Percentiles rank a stretch among this genome's conserved stretches.
Conservation (phyloP, 176 grass and related monocot species). For the Bolboschoenus planiculmis region DNA sequence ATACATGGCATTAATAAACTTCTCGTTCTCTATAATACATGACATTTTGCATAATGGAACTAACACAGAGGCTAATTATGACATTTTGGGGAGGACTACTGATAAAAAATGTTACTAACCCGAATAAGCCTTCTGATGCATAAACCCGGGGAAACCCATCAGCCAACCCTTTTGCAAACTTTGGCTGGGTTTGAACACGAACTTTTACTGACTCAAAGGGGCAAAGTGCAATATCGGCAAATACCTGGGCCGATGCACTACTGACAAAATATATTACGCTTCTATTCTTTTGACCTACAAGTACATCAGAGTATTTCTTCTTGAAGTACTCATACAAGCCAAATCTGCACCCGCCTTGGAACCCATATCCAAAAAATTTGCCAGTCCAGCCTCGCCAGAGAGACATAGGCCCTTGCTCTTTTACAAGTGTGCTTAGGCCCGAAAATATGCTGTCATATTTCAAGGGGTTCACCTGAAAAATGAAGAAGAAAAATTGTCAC, state of each 20-base stretch:
- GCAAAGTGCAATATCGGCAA: constrained; percentile 81
- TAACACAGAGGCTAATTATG: background rate
- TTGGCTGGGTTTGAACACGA: constrained; percentile 76
- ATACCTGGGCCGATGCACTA: constrained; percentile 91
- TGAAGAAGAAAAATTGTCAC: background rate
- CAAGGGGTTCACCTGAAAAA: constrained; percentile 67
- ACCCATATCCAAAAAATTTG: constrained; percentile 78
- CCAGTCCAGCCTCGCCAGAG: constrained; percentile 93
- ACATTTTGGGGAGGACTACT: background rate
- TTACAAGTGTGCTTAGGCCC: constrained; percentile 59
- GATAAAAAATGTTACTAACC: constrained; percentile 45
- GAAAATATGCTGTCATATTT: constrained; percentile 83
- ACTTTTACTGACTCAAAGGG: constrained; percentile 96
- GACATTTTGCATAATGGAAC: background rate
- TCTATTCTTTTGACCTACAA: constrained; percentile 42
- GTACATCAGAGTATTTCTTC: constrained; percentile 73
- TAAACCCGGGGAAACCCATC: constrained; percentile 91
- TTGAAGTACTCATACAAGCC: constrained; percentile 98
- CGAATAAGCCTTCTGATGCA: constrained; percentile 76
- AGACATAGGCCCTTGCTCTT: constrained; percentile 73
- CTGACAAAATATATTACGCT: constrained; percentile 69
- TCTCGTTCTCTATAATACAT: background rate
- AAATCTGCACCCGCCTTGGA: constrained; percentile 86
- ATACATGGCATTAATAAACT: background rate
- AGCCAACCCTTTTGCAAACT: constrained; percentile 77